Base-by-base conservation (phyloP, 2,329 filamentous ascomycete species). In the Aspergillus sojae region DNA sequence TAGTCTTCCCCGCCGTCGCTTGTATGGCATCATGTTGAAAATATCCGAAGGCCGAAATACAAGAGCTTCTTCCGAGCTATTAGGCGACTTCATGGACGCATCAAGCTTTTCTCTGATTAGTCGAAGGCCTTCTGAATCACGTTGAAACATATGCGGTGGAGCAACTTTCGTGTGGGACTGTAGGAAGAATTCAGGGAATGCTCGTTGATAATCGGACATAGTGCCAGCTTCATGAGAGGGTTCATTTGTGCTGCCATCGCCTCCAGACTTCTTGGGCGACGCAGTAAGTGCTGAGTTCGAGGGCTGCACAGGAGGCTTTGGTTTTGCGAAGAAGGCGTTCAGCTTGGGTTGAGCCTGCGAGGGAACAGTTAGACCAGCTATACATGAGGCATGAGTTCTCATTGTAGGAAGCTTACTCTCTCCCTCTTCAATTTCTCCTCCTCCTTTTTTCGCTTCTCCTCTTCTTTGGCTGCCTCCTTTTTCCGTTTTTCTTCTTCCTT, bases 141-240 rank as follows among this genome's bases (percentile, higher is more conserved):
- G 83, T 45, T 83, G 75, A 32, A 87, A 87, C 2, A 81, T 82
- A 56, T 83, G 79, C 1, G 70, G 69, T 0, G 84, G 83, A 0
- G 93, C 93, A 59, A 97, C 70, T n/a, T 79, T 86, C 1, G 92
- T 91, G 71, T 92, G 85, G 3, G 88, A 84, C 63, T 92, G 90
- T 53, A 95, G 73, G 66, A 91, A 94, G 76, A 97, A 98, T 0
- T 91, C 89, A 36, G 93, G 85, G 72, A 98, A 98, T 41, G 84
- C 81, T 68, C 87, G 88, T 21, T 91, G 81, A 68, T 92, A 94
- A 52, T 87, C 84, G 0, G 85, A 83, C 28, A 78, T 70, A 4
- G 71, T 58, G 59, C 73, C 66, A 9, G 67, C 34, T 28, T 74
- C 70, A 45, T 70, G 67, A 21, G 68, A 61, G 3, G 62, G 21